phyloP scores from a whole-genome alignment of 2,329 filamentous ascomycete species.

The Mollisia scopiformis region DNA sequence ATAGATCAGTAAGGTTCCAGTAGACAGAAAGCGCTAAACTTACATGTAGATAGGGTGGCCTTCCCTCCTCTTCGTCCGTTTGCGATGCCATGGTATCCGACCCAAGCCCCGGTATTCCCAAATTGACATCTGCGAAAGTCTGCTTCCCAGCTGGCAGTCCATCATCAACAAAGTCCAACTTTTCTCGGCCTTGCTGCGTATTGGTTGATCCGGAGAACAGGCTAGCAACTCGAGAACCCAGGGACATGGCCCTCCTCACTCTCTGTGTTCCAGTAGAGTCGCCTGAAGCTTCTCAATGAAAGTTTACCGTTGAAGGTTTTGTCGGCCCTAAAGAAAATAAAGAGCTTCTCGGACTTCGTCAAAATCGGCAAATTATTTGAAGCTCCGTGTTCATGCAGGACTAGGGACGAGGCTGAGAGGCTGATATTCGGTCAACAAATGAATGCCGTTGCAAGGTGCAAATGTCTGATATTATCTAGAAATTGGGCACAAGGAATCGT shows the following conservation, averaged over 20 bases:
- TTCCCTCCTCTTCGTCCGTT: slow-evolving; percentile 52
- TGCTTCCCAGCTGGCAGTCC: slow-evolving; percentile 37
- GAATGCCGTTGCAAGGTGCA: background rate
- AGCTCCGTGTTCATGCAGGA: background rate
- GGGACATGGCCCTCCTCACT: slow-evolving; percentile 54
- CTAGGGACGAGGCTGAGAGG: background rate
- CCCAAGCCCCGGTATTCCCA: slow-evolving; percentile 26
- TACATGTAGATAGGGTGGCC: slow-evolving; percentile 68
- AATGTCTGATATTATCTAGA: background rate
- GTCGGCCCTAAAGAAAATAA: background rate
- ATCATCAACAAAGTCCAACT: slow-evolving; percentile 40
- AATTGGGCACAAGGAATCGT: background rate
- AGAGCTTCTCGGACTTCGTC: background rate
- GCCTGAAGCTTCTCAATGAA: slow-evolving; percentile 20
- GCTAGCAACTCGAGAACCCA: slow-evolving; percentile 55
- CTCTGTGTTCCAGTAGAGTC: slow-evolving; percentile 21
- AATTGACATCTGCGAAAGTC: slow-evolving; percentile 36
- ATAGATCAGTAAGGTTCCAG: slow-evolving; percentile 22
- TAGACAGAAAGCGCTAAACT: slow-evolving; percentile 33
- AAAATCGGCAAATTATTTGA: slow-evolving; percentile 1
- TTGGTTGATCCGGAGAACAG: slow-evolving; percentile 47
- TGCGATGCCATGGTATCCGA: slow-evolving; percentile 35
- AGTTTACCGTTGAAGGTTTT: background rate
- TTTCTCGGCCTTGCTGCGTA: slow-evolving; percentile 27
- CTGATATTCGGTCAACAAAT: background rate